Evolutionary conservation across 768 basidiomycete genomes (phyloP).

Genomic region (Boletus reticuloceps): DNA sequence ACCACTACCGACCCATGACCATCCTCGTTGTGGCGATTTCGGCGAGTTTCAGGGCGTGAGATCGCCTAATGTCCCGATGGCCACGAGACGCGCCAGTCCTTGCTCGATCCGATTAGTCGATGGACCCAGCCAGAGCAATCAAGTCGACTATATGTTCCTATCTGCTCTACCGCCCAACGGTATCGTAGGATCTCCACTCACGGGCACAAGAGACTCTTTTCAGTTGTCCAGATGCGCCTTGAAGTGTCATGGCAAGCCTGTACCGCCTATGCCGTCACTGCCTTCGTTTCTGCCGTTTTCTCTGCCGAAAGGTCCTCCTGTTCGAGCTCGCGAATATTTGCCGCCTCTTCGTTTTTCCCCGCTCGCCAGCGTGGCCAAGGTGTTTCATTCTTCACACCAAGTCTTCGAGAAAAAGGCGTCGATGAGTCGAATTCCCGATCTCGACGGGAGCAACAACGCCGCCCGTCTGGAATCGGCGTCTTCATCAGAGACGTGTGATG

Average conservation of each 20-base stretch:
- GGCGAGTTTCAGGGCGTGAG: neutral
- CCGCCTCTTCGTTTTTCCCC: slow-evolving; percentile 23
- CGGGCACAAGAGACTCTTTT: slow-evolving; percentile 27
- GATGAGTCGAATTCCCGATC: too few relatives aligned
- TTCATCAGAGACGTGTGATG: neutral
- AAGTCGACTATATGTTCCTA: slow-evolving; percentile 23
- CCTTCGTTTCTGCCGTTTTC: slow-evolving; percentile 15
- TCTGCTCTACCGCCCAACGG: slow-evolving; percentile 21
- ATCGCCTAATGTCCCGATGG: neutral
- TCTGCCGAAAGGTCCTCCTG: neutral
- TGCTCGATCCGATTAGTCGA: slow-evolving; percentile 28
- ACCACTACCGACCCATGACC: neutral
- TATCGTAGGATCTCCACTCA: slow-evolving; percentile 19
- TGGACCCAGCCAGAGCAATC: slow-evolving; percentile 7
- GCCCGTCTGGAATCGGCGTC: neutral
- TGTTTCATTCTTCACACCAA: neutral
- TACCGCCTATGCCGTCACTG: slow-evolving; percentile 20
- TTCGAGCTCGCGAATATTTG: slow-evolving; percentile 2
- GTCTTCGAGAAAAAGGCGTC: neutral
- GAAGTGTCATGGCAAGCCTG: slow-evolving; percentile 14
- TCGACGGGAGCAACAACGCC: too few relatives aligned
- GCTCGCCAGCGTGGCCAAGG: slow-evolving; percentile 5
- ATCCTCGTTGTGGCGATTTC: neutral
- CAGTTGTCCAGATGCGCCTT: slow-evolving; percentile 21
- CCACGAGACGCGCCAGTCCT: slow-evolving; percentile 12